phyloP scores from a whole-genome alignment of 441 rosid species.

The Pelargonium myrrhifolium region DNA sequence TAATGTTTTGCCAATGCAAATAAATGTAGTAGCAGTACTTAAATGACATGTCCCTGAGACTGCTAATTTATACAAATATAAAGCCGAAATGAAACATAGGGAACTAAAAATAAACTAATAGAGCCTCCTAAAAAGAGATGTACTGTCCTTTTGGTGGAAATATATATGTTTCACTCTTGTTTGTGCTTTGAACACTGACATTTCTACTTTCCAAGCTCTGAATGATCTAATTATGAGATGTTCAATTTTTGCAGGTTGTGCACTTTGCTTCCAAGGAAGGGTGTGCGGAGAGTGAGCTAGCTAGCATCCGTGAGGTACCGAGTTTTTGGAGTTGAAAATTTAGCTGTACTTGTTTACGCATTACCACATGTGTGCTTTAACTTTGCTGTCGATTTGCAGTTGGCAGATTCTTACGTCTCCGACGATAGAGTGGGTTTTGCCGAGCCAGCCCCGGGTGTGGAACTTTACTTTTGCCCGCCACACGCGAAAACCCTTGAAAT shows the following conservation, averaged over 20 bases:
- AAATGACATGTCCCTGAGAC: no score
- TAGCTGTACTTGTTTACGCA: not conserved
- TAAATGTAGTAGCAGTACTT: no score
- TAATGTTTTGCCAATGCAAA: no score
- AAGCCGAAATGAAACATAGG: no score
- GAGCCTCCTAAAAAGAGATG: no score
- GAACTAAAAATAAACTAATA: no score
- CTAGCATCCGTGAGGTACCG: constrained; percentile 58
- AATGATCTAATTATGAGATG: not conserved
- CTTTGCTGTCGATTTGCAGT: constrained; percentile 34
- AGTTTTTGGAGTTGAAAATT: not conserved
- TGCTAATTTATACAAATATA: no score
- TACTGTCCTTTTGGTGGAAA: not conserved
- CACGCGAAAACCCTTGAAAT: constrained; percentile 42
- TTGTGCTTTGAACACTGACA: not conserved
- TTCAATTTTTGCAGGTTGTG: constrained; percentile 43
- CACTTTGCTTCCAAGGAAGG: constrained; percentile 61
- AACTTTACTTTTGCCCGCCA: constrained; percentile 71
- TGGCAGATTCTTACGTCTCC: constrained; percentile 42
- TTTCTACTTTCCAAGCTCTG: not conserved
- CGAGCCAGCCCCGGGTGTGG: constrained; percentile 68
- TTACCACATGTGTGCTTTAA: not conserved
- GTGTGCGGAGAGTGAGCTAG: constrained; percentile 40
- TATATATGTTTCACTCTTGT: not conserved
- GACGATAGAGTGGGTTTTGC: constrained; percentile 74